Conservation (phyloP, 2,329 filamentous ascomycete genomes). For the Claviceps humidiphila region DNA sequence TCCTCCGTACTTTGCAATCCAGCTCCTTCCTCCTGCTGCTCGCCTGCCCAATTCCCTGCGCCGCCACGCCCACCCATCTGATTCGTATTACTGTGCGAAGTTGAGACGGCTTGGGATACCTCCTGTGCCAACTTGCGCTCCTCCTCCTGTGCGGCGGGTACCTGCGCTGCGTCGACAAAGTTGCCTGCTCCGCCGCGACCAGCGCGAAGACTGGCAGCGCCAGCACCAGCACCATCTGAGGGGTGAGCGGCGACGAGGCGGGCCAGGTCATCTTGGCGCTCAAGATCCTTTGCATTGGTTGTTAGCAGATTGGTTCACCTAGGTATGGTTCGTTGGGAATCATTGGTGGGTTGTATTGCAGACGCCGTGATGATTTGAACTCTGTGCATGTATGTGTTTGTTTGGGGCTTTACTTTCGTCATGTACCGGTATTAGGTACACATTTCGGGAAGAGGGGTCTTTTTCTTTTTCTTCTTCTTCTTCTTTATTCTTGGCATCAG, state of each 20-base stretch:
- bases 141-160: slow-evolving; percentile 20
- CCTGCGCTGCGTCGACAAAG: slow-evolving; percentile 29
- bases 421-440: background rate
- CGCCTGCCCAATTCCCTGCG: slow-evolving; percentile 39
- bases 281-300: slow-evolving; percentile 19
- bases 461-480: background rate
- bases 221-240: background rate
- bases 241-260: slow-evolving; percentile 7
- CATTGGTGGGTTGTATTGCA: background rate
- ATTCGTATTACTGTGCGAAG: slow-evolving; percentile 2
- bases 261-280: slow-evolving; percentile 21
- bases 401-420: background rate
- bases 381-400: background rate
- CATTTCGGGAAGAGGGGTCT: background rate
- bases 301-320: background rate
- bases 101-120: slow-evolving; percentile 19
- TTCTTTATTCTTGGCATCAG: background rate
- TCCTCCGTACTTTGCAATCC: slow-evolving; percentile 21
- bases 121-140: slow-evolving; percentile 19
- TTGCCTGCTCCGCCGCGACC: slow-evolving; percentile 43
- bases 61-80: slow-evolving; percentile 36
- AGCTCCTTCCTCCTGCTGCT: slow-evolving; percentile 15
- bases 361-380: background rate
- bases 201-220: background rate
- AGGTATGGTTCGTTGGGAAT: too few species aligned